Evolutionary conservation across 2,329 filamentous ascomycete species (phyloP).

Genomic region (Ophiostoma sp.): DNA sequence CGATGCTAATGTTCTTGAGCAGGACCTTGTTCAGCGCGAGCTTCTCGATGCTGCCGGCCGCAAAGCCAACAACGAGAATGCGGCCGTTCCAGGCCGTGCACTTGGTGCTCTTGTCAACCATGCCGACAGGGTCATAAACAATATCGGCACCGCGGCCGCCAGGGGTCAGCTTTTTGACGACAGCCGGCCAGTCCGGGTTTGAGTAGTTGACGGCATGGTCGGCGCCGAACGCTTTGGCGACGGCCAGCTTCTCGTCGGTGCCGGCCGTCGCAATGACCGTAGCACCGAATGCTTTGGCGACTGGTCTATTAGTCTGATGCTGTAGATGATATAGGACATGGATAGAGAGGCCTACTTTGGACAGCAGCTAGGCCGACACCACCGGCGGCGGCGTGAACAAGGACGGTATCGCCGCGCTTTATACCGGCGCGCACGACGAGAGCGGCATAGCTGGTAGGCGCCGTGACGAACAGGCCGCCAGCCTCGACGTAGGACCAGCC

Average conservation of each 20-base stretch:
- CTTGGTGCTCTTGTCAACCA: slow-evolving; percentile 82
- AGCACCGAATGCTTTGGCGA: slow-evolving; percentile 87
- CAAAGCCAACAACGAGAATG: slow-evolving; percentile 83
- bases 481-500: slow-evolving; percentile 82
- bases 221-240: slow-evolving; percentile 75
- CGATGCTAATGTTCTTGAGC: slow-evolving; percentile 85
- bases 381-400: slow-evolving; percentile 87
- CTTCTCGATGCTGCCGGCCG: slow-evolving; percentile 80
- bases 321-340: not conserved
- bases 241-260: slow-evolving; percentile 68
- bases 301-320: slow-evolving; percentile 25
- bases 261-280: slow-evolving; percentile 91
- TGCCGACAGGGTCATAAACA: slow-evolving; percentile 88
- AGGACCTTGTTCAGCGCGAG: slow-evolving; percentile 87
- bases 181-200: slow-evolving; percentile 55
- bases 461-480: slow-evolving; percentile 85
- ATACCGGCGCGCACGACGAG: slow-evolving; percentile 72
- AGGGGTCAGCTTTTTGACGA: slow-evolving; percentile 73
- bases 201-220: slow-evolving; percentile 79
- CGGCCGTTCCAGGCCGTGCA: slow-evolving; percentile 92
- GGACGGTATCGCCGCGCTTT: slow-evolving; percentile 74
- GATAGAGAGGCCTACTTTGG: slow-evolving; percentile 48
- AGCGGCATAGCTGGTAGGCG: slow-evolving; percentile 81
- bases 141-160: slow-evolving; percentile 74
- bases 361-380: slow-evolving; percentile 89